Evolutionary conservation across 495 filamentous ascomycete genomes (phyloP), one percentile per base, ranked within the genome.

Genomic region (Annulohypoxylon nitens): DNA sequence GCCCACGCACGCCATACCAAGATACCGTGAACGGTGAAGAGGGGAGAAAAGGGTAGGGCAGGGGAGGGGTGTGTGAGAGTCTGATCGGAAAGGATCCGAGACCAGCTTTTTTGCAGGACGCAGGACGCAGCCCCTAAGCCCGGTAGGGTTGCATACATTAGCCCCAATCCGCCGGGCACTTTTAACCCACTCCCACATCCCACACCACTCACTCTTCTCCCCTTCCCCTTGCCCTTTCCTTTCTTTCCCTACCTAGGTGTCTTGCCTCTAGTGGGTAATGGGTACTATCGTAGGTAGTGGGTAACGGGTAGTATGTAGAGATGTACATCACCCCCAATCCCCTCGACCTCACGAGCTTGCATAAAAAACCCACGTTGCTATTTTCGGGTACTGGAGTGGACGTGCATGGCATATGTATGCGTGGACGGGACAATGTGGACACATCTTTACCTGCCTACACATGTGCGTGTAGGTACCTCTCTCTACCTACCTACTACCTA

Each of bases 131-230:
- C 8, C 36, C 39, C 39, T 43, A 43, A 43, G 39, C 39, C 39
- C 39, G 39, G 39, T 72, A 72, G 70, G 70, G 71, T 69, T 69
- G 23, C 71, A 68, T 73, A 57, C 48, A 51, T n/a, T 25, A 60
- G 20, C 25, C 48, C 47, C n/a, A 50, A 51, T 33, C 14, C 9
- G 51, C 23, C 36, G 39, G 39, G 16, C 55, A 39, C 45, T n/a
- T 25, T 20, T 23, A 16, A 23, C 48, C 48, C 23, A 53, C 23
- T 53, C 48, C 26, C 47, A 26, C 33, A 33, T 54, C 9, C 51
- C 12, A 23, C 16, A 8, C 37, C 37, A 41, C 12, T 41, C 37
- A 14, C 47, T 23, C 16, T 51, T 3, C n/a, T 16, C 18, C 48
- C 48, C 25, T 51, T 25, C 12, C 12, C 18, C 25, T 10, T 18